phyloP scores from a whole-genome alignment of 2,329 filamentous ascomycete species.

The Sclerotinia sclerotiorum region DNA sequence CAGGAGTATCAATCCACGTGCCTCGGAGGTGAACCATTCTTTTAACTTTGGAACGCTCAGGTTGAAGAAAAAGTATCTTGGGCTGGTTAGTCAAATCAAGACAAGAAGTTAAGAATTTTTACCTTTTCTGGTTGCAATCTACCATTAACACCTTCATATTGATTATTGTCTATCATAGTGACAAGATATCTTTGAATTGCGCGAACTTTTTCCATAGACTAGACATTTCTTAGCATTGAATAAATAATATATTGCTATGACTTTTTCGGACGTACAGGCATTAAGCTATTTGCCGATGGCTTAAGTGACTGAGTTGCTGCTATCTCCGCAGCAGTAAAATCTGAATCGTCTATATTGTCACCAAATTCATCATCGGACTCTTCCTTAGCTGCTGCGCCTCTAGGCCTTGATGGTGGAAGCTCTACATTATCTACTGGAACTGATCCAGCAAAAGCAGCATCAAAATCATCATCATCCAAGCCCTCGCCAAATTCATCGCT shows the following conservation, averaged over 20 bases:
- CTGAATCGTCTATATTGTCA: slow-evolving; percentile 60
- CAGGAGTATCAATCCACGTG: slow-evolving; percentile 82
- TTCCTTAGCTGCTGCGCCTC: slow-evolving; percentile 35
- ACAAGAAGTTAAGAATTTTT: slow-evolving; percentile 32
- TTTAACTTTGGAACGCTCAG: slow-evolving; percentile 66
- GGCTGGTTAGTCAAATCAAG: slow-evolving; percentile 22
- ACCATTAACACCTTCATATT: slow-evolving; percentile 65
- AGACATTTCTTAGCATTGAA: slow-evolving; percentile 61
- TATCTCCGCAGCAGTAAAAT: slow-evolving; percentile 75
- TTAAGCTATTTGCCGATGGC: slow-evolving; percentile 39
- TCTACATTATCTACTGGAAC: slow-evolving; percentile 42
- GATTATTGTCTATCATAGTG: slow-evolving; percentile 67
- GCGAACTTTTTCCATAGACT: slow-evolving; percentile 66
- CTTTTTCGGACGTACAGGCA: slow-evolving; percentile 54
- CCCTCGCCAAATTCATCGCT: slow-evolving; percentile 41
- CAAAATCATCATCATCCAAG: slow-evolving; percentile 55
- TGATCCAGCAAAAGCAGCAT: slow-evolving; percentile 21
- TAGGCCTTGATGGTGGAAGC: slow-evolving; percentile 14
- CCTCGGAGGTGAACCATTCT: slow-evolving; percentile 76
- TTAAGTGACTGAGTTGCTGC: slow-evolving; percentile 66
- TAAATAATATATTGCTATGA: slow-evolving; percentile 34
- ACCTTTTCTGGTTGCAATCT: slow-evolving; percentile 70
- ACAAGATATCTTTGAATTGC: slow-evolving; percentile 86
- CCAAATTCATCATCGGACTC: slow-evolving; percentile 73
- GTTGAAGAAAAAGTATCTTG: slow-evolving; percentile 78